Conservation (phyloP, 2,329 filamentous ascomycete species). For the Grosmannia penicillata region DNA sequence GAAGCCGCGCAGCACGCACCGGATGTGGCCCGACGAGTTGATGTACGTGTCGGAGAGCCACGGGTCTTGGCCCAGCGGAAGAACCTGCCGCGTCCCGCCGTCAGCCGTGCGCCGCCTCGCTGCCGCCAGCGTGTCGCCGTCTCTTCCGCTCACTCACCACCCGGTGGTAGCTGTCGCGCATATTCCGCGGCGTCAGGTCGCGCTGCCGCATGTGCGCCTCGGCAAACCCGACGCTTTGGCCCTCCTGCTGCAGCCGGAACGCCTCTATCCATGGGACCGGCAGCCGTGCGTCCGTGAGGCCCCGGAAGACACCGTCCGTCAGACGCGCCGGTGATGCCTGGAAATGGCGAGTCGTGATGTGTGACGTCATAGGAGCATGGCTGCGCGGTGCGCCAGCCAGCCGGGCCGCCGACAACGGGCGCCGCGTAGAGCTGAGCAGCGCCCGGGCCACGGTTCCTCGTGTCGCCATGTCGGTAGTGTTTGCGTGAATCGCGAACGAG, state of each 20-base stretch:
- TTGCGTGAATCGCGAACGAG: no score
- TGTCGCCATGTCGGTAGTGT: not conserved
- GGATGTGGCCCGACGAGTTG: constrained; percentile 60
- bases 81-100: constrained; percentile 12
- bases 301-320: constrained; percentile 23
- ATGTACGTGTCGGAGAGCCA: constrained; percentile 68
- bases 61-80: constrained; percentile 58
- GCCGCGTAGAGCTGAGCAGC: not conserved
- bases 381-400: not conserved
- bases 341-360: not conserved
- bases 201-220: constrained; percentile 24
- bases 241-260: constrained; percentile 36
- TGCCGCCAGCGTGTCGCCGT: no score
- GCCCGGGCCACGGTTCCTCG: not conserved
- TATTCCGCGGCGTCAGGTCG: constrained; percentile 49
- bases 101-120: not conserved
- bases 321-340: constrained; percentile 2
- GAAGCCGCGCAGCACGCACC: constrained; percentile 30
- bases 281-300: constrained; percentile 19
- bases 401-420: not conserved
- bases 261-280: constrained; percentile 55
- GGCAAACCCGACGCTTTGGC: constrained; percentile 13
- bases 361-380: not conserved
- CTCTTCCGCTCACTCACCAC: constrained; percentile 27
- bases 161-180: constrained; percentile 56